Conservation (phyloP, 108 stramenopile species). For the Mayamaea pseudoterrestris region DNA sequence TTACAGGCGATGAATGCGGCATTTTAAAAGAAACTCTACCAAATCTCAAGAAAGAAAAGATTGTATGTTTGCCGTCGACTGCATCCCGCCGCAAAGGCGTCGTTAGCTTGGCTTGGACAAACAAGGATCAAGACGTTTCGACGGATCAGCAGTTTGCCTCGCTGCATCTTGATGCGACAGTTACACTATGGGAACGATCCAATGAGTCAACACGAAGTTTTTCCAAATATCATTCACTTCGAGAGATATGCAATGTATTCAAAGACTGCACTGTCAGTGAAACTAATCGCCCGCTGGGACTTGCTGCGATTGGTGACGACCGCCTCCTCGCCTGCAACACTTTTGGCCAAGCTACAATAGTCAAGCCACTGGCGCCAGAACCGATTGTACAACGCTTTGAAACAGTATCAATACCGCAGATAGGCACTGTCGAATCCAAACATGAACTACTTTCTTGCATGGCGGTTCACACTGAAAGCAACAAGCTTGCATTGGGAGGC, state of each 20-base stretch:
- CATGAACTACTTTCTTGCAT: conserved; percentile 11
- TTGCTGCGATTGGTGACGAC: conserved; percentile 1
- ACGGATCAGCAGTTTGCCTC: conserved; percentile 48
- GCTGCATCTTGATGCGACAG: conserved; percentile 42
- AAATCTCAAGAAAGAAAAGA: conserved; percentile 23
- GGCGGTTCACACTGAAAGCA: conserved; percentile 21
- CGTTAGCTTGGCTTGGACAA: conserved; percentile 35
- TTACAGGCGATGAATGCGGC: conserved; percentile 84
- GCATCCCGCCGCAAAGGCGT: conserved; percentile 34
- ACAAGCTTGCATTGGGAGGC: conserved; percentile 51
- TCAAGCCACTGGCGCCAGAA: conserved; percentile 22
- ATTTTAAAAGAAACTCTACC: conserved; percentile 71
- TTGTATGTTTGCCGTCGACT: conserved; percentile 21
- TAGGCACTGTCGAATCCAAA: not conserved
- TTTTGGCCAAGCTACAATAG: not conserved
- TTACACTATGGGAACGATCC: conserved; percentile 44
- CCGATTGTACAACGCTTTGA: conserved; percentile 24
- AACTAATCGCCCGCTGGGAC: not conserved
- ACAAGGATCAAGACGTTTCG: not conserved
- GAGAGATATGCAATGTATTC: not conserved
- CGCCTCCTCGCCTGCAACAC: conserved; percentile 12
- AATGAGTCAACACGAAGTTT: not conserved
- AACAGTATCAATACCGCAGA: conserved; percentile 8
- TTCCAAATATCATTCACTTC: conserved; percentile 3
- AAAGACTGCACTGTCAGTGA: not conserved